A percentile compares a stretch with the other conserved stretches of the same genome.
Conservation (phyloP, 2,329 filamentous ascomycete species). For the Pseudogymnoascus destructans region DNA sequence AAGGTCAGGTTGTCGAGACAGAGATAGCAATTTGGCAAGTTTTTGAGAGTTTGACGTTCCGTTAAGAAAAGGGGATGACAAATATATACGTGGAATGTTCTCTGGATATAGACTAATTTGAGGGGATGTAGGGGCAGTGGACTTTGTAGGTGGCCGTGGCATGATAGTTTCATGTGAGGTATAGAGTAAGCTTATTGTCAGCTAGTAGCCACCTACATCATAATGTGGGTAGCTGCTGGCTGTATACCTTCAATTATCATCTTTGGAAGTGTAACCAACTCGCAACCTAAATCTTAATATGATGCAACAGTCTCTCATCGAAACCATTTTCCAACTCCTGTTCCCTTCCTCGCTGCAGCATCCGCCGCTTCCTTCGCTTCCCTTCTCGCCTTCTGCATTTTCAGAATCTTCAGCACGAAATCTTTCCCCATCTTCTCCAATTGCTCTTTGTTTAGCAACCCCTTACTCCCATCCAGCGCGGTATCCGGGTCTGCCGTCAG, state of each 20-base stretch:
- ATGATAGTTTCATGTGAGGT: not conserved
- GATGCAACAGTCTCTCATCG: not conserved
- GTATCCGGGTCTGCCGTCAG: conserved; percentile 30
- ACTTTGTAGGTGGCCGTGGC: not conserved
- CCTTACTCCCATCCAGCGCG: conserved; percentile 31
- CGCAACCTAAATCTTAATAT: not conserved
- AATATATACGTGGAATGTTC: not conserved
- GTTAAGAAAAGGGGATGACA: not conserved
- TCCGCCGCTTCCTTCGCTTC: conserved; percentile 10
- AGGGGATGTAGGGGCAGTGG: not conserved
- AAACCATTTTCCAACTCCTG: conserved; percentile 2
- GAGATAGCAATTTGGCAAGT: not conserved
- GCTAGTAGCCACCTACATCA: no score
- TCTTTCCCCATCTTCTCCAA: conserved; percentile 22
- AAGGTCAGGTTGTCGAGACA: not conserved
- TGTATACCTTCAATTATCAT: not conserved
- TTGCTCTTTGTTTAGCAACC: conserved; percentile 28
- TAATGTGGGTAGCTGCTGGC: no score
- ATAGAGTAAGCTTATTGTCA: not conserved
- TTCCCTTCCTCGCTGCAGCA: not conserved
- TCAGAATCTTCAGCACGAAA: conserved; percentile 10
- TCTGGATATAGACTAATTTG: not conserved
- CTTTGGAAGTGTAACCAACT: not conserved
- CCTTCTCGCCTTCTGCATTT: conserved; percentile 14
- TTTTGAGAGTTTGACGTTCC: not conserved